Conservation (phyloP, 2,329 filamentous ascomycete genomes). For the Simplicillium aogashimaense region DNA sequence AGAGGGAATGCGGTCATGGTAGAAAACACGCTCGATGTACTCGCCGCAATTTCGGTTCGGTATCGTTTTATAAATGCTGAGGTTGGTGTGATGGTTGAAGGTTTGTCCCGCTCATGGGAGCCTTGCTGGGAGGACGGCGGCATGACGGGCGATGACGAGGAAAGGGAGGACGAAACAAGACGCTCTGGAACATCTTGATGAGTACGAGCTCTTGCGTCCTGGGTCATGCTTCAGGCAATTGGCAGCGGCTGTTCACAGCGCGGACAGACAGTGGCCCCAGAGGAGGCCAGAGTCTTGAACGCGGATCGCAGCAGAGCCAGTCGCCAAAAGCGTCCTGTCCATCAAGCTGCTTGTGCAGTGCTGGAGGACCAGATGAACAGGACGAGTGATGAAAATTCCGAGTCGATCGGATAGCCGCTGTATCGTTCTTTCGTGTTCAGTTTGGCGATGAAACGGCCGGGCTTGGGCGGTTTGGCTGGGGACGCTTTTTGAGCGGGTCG, state of each 20-base stretch:
- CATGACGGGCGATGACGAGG: constrained; percentile 4
- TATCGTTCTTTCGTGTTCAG: too few relatives aligned
- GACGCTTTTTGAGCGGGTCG: too few relatives aligned
- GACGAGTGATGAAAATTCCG: not conserved
- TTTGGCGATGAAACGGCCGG: not conserved
- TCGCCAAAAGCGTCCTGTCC: constrained; percentile 25
- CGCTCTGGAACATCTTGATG: constrained; percentile 4
- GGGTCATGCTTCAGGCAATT: constrained; percentile 5
- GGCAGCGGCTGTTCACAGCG: constrained; percentile 12
- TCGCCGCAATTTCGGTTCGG: constrained; percentile 71
- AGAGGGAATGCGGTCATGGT: constrained; percentile 77
- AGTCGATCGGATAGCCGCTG: not conserved
- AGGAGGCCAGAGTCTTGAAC: constrained; percentile 17
- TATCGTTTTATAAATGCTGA: constrained; percentile 57
- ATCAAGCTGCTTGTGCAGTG: constrained; percentile 18
- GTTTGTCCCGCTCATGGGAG: not conserved
- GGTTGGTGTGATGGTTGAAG: constrained; percentile 11
- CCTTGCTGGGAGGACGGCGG: not conserved
- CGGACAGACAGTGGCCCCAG: constrained; percentile 17
- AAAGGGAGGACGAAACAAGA: constrained; percentile 1
- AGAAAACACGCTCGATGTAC: constrained; percentile 65
- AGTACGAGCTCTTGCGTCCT: constrained; percentile 3
- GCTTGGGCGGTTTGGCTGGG: not conserved
- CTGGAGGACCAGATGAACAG: not conserved
- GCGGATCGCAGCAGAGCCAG: constrained; percentile 20